Evolutionary conservation across 495 filamentous ascomycete genomes (phyloP).

Genomic region (Bacidia gigantensis): DNA sequence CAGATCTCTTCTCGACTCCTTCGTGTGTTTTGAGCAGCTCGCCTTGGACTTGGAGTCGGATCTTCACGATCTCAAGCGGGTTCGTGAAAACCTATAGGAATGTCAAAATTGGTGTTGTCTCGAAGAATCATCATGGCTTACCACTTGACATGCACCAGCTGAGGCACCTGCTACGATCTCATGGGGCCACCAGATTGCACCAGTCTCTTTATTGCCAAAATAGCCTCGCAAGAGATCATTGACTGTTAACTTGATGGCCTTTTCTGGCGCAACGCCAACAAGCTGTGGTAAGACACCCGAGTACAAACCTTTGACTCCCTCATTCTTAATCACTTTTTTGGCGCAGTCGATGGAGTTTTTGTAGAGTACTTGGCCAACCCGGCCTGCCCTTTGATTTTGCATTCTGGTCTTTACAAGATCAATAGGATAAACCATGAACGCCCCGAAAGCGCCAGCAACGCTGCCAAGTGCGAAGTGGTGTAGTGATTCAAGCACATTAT

Average conservation of each 20-base stretch:
- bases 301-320: slow-evolving; percentile 80
- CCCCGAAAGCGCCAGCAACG: slow-evolving; percentile 88
- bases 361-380: slow-evolving; percentile 78
- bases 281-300: slow-evolving; percentile 90
- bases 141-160: slow-evolving; percentile 91
- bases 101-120: neutral
- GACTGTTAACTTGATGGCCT: slow-evolving; percentile 96
- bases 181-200: slow-evolving; percentile 52
- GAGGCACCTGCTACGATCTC: slow-evolving; percentile 82
- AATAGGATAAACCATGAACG: slow-evolving; percentile 98
- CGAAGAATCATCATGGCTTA: slow-evolving; percentile 39
- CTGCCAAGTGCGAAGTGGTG: slow-evolving; percentile 85
- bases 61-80: slow-evolving; percentile 97
- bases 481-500: slow-evolving; percentile 57
- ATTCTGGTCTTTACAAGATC: slow-evolving; percentile 97
- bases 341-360: slow-evolving; percentile 94
- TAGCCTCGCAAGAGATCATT: slow-evolving; percentile 78
- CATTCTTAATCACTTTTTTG: slow-evolving; percentile 79
- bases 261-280: slow-evolving; percentile 93
- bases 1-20: slow-evolving; percentile 66
- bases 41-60: slow-evolving; percentile 92
- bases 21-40: slow-evolving; percentile 84
- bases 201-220: slow-evolving; percentile 62
- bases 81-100: slow-evolving; percentile 73
- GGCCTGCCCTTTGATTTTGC: slow-evolving; percentile 82